Evolutionary conservation across 768 basidiomycete species (phyloP).

Genomic region (Calocybe cyanea): DNA sequence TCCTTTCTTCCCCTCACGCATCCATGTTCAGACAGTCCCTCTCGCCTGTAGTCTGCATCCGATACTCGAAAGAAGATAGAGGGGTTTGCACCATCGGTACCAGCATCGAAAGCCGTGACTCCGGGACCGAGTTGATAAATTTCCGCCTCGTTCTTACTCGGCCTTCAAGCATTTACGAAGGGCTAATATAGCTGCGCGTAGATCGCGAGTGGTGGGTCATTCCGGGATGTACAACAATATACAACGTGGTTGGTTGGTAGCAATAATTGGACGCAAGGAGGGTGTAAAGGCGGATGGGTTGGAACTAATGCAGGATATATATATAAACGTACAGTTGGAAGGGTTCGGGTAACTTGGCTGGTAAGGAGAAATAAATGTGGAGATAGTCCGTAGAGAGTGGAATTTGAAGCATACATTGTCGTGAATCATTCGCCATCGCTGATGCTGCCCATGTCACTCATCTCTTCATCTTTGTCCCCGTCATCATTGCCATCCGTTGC

Average conservation of each 20-base stretch:
- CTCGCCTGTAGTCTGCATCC: slow-evolving; percentile 49
- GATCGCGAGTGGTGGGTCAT: slow-evolving; percentile 17
- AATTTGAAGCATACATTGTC: slow-evolving; percentile 1
- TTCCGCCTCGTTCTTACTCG: background rate
- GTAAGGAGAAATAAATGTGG: slow-evolving; percentile 11
- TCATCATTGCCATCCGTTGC: slow-evolving; percentile 57
- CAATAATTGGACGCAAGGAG: slow-evolving; percentile 10
- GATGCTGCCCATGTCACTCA: slow-evolving; percentile 85
- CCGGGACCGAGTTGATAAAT: slow-evolving; percentile 9
- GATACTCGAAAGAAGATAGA: slow-evolving; percentile 77
- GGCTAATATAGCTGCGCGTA: slow-evolving; percentile 15
- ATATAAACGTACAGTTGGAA: slow-evolving; percentile 14
- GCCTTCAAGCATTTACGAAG: background rate
- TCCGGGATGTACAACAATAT: slow-evolving; percentile 11
- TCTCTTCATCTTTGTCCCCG: slow-evolving; percentile 76
- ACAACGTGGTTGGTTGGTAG: slow-evolving; percentile 3
- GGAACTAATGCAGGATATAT: slow-evolving; percentile 14
- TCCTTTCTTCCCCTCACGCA: slow-evolving; percentile 1
- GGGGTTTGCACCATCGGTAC: slow-evolving; percentile 53
- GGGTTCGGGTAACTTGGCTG: slow-evolving; percentile 3
- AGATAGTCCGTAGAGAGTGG: slow-evolving; percentile 5
- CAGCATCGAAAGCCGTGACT: slow-evolving; percentile 17
- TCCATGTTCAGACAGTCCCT: slow-evolving; percentile 9
- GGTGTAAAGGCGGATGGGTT: slow-evolving; percentile 4
- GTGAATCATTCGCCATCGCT: slow-evolving; percentile 57